Base-by-base conservation (phyloP, 176 grass and related monocot genomes). In the Hsuehochloa calcarea region DNA sequence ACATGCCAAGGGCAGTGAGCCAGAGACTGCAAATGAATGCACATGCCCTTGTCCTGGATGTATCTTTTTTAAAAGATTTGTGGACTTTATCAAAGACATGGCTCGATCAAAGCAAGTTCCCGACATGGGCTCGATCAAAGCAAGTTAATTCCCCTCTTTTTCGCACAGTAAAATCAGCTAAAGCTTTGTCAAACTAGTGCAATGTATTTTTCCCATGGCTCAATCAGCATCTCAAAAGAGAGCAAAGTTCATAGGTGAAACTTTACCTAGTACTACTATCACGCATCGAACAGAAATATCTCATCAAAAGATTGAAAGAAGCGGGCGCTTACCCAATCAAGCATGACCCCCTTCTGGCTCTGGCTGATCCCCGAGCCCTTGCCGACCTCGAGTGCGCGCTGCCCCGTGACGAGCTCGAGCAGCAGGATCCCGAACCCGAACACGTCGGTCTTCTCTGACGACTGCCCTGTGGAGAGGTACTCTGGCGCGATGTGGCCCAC, bases 361-460 rank as follows among this genome's bases (percentile, higher is more conserved):
- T 80, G 89, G 37, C 22, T 37, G 22, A 41, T 51, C 16, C 56
- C 80, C 0, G 84, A 86, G 22, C 45, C 84, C 79, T 90, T 95
- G 70, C 90, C 83, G 60, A 92, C 65, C 83, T 92, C 65, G 50
- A 92, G 89, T 20, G 90, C 86, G 45, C 93, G 90, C 65, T 90
- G 90, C 0, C 93, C 93, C 37, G 90, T 90, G 80, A 95, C 58
- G 80, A 95, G 88, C 90, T 95, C 93, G 1, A 95, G 88, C 0
- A 95, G 86, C 37, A 92, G 90, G 44, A 90, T 74, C 7, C 93
- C 93, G 71, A 90, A 95, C 10, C 93, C 90, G 79, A 92, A 95
- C 4, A 95, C 90, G 85, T 93, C 91, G 19, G 91, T 93, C 88
- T 93, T 93, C 72, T 90, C 91, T 19, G 91, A 93, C 25, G 91